Evolutionary conservation across 345 rosid genomes (phyloP), one percentile per base, ranked within the genome.

Genomic region (Eucalyptus tenuipes): DNA sequence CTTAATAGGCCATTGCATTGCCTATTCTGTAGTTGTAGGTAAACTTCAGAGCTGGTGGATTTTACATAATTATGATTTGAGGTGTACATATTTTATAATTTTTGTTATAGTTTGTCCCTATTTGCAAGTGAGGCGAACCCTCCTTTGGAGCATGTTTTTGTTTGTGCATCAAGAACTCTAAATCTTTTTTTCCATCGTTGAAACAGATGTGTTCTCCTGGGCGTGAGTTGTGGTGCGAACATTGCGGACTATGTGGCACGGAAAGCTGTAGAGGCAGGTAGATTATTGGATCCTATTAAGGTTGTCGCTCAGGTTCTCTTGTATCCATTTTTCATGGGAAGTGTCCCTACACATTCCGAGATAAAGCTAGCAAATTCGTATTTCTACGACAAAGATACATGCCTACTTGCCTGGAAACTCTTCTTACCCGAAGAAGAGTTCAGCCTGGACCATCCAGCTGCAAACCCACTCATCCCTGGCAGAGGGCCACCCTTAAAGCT

Each of bases 251-350:
- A 95, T 82, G 95, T 96, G 87, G 92, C 99, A 86, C 95, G 96
- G 45, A 94, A 93, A 92, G 95, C 98, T 86, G 96, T 96, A 20
- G 97, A 95, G 87, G 94, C 92, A 86, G 98, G 98, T 89, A 93
- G 90, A 88, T 92, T 82, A 87, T 91, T 96, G 91, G 95, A 96
- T 47, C 99, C 98, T 88, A 94, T 97, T 40, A 97, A 96, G 91
- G 98, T 97, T 87, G 99, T 95, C 4, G 98, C 99, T n/a, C 99
- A 96, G 92, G 98, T 97, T 80, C 88, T 96, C 90, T 95, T 97
- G 98, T 96, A 95, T 88, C 98, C 99, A 10, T 97, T 97, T 89
- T 96, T 96, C 92, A 93, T 95, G 33, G 99, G 99, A 33, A 96
- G 92, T 53, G 90, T 92, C 16, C 99, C 99, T 8, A 97, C 99